Percentiles rank a stretch among this genome's conserved stretches.
These are phyloP conservation scores for Rhinocladiella similis DNA, from an alignment of 2,329 filamentous ascomycete species.

Conservation along the genomic window DNA sequence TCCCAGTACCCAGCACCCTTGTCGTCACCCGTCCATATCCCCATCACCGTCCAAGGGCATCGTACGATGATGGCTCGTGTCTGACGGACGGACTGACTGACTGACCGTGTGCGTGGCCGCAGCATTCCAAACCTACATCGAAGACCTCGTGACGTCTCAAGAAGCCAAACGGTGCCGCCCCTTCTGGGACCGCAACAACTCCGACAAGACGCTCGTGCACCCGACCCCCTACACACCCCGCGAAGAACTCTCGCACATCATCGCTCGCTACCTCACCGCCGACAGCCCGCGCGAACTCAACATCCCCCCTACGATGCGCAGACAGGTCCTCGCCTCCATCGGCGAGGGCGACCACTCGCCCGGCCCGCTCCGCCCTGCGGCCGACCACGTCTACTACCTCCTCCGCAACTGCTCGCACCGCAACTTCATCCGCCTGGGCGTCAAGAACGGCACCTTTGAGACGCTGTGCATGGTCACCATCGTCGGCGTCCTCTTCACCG, in stretches of 20 bases:
- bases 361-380: slow-evolving; percentile 9
- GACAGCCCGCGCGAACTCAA: slow-evolving; percentile 18
- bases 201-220: not conserved
- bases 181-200: slow-evolving; percentile 4
- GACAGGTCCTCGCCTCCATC: slow-evolving; percentile 9
- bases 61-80: too few species aligned
- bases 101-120: not conserved
- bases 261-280: slow-evolving; percentile 9
- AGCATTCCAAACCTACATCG: slow-evolving; percentile 8
- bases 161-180: slow-evolving; percentile 9
- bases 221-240: not conserved
- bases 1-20: too few species aligned
- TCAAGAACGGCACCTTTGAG: slow-evolving; percentile 25
- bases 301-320: slow-evolving; percentile 14
- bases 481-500: slow-evolving; percentile 15
- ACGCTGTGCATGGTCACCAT: slow-evolving; percentile 25
- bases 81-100: too few species aligned
- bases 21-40: not conserved
- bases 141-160: slow-evolving; percentile 4
- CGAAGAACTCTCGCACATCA: slow-evolving; percentile 14
- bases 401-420: slow-evolving; percentile 24
- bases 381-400: slow-evolving; percentile 23
- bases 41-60: not conserved
- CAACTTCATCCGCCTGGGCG: slow-evolving; percentile 23
- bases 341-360: slow-evolving; percentile 2